Percentiles rank a stretch among this genome's conserved stretches.
These are phyloP conservation scores for Sinapis alba DNA, from an alignment of 441 rosid genomes.

Conservation along the genomic window DNA sequence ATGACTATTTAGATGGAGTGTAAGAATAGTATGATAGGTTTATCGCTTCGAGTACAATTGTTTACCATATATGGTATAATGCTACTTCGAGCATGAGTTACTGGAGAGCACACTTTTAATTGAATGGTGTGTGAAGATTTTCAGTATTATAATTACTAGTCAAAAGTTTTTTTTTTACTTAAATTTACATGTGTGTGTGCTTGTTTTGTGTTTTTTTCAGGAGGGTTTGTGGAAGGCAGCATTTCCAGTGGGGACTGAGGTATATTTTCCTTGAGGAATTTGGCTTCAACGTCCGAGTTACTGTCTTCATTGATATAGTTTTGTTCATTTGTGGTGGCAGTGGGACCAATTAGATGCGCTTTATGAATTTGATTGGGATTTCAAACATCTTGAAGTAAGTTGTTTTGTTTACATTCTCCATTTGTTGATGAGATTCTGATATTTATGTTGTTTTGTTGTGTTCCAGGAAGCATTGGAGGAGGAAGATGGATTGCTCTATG, in stretches of 20 bases:
- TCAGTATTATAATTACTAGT: neutral
- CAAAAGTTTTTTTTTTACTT: neutral
- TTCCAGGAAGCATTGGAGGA: constrained; percentile 77
- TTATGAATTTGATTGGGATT: constrained; percentile 81
- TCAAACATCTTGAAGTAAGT: constrained; percentile 90
- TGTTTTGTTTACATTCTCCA: constrained; percentile 11
- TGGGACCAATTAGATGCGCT: constrained; percentile 90
- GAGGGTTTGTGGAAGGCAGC: constrained; percentile 91
- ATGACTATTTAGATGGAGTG: neutral
- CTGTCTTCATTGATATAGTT: neutral
- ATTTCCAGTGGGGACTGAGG: constrained; percentile 99
- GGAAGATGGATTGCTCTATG: constrained; percentile 80
- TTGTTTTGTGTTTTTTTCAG: constrained; percentile 45
- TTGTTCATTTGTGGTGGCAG: constrained; percentile 48
- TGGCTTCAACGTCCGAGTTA: constrained; percentile 12
- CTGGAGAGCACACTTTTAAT: too few relatives aligned
- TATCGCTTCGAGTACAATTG: neutral
- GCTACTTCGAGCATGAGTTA: neutral
- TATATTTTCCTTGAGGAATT: constrained; percentile 37
- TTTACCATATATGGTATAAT: constrained; percentile 14
- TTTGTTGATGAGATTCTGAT: constrained; percentile 3
- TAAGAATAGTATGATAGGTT: neutral
- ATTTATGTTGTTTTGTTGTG: constrained; percentile 19
- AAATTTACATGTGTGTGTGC: neutral
- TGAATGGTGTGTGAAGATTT: neutral